Percentiles rank a stretch among this genome's conserved stretches.
Evolutionary conservation across 1,284 basidiomycete species (phyloP).

Genomic region (Termitomyces sp.): DNA sequence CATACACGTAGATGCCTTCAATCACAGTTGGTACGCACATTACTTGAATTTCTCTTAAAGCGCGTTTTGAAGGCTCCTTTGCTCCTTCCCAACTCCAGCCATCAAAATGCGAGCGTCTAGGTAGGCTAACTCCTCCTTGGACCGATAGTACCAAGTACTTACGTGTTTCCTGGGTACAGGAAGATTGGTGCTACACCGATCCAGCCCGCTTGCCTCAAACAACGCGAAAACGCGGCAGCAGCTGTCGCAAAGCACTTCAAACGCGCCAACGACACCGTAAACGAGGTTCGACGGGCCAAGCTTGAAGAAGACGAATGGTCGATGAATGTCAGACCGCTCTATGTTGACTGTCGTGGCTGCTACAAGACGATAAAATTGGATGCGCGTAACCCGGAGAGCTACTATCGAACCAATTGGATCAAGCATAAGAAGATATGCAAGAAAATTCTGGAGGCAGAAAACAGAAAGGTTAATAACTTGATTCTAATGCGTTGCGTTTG

Average conservation of each 20-base stretch:
- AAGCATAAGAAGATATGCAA: constrained; percentile 23
- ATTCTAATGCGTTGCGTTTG: background rate
- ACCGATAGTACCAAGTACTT: background rate
- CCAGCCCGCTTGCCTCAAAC: background rate
- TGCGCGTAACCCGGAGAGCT: constrained; percentile 16
- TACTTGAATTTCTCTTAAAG: background rate
- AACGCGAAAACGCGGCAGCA: background rate
- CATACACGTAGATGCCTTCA: background rate
- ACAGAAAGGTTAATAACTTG: background rate
- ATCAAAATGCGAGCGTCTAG: background rate
- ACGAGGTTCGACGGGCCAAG: background rate
- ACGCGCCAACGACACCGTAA: background rate
- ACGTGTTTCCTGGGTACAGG: background rate
- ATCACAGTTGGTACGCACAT: background rate
- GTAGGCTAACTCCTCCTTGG: background rate
- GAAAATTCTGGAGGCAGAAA: constrained; percentile 6
- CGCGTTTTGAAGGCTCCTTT: background rate
- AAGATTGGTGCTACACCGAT: background rate
- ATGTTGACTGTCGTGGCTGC: constrained; percentile 21
- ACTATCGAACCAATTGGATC: constrained; percentile 25
- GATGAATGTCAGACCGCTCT: constrained; percentile 12
- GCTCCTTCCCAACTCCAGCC: background rate
- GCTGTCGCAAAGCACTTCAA: background rate
- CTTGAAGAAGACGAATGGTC: constrained; percentile 15
- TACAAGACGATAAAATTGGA: constrained; percentile 20